Conservation (phyloP, 1,284 basidiomycete species). For the Apiotrichum gracile region DNA sequence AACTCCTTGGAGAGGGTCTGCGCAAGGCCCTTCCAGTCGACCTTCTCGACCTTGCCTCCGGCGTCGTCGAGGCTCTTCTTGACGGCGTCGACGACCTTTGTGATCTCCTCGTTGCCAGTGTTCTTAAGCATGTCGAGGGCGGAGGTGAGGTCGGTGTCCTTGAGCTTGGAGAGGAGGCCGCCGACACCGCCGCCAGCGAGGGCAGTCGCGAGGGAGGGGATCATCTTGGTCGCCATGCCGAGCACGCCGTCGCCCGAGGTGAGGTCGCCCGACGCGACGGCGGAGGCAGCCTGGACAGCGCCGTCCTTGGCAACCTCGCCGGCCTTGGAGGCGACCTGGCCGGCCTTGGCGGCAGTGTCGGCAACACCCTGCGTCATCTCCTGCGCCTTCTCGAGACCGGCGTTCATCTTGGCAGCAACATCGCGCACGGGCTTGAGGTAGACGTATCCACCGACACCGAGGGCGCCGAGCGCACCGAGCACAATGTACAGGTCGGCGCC, state of each 20-base stretch:
- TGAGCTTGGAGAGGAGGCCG: slow-evolving; percentile 36
- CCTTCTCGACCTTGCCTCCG: slow-evolving; percentile 33
- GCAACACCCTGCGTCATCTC: neutral
- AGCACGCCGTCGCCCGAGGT: slow-evolving; percentile 2
- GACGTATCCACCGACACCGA: slow-evolving; percentile 34
- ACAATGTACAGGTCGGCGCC: slow-evolving; percentile 12
- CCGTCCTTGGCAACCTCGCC: neutral
- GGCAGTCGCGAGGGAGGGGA: slow-evolving; percentile 30
- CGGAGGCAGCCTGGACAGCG: neutral
- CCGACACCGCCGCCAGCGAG: slow-evolving; percentile 15
- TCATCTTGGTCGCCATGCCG: slow-evolving; percentile 11
- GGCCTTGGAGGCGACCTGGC: slow-evolving; percentile 6
- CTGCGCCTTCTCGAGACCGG: neutral
- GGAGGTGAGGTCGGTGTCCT: slow-evolving; percentile 36
- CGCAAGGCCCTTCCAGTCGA: slow-evolving; percentile 42
- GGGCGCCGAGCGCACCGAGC: slow-evolving; percentile 32
- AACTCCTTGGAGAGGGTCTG: slow-evolving; percentile 37
- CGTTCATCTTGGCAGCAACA: slow-evolving; percentile 24
- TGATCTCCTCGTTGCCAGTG: slow-evolving; percentile 40
- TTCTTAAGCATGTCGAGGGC: slow-evolving; percentile 43
- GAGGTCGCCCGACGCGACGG: too few species aligned
- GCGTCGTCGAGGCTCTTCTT: slow-evolving; percentile 41
- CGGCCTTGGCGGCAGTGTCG: neutral
- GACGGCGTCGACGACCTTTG: slow-evolving; percentile 37
- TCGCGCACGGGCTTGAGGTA: slow-evolving; percentile 44